Base-by-base conservation (phyloP, 148 eudicot genomes). In the Camellia japonica region DNA sequence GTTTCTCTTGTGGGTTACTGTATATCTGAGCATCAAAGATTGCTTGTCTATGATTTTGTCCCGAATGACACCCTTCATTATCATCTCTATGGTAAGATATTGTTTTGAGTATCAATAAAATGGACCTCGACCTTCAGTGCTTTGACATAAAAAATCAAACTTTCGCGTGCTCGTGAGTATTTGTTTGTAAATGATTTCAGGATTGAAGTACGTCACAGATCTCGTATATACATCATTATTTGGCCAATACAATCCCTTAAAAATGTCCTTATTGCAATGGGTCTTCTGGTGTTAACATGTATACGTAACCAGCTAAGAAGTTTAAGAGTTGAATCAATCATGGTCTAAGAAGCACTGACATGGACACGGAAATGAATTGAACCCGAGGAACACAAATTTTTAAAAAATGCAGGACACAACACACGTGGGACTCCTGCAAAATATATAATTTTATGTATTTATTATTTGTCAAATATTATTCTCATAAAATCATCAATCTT, bases 1-100 rank as follows among this genome's bases (percentile, higher is more conserved):
- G 99, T 96, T 76, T 84, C 97, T 23, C 95, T 96, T 81, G 99
- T 93, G 62, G 99, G 99, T 70, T 96, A 96, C 85, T 96, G 99
- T 86, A 92, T 93, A 59, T 84, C 93, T 38, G 95, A 93, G 65
- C 73, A 87, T 66, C 93, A 96, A 59, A 91, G 93, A 83, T 73
- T 93, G 87, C 94, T 96, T 62, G 99, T 96, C 44, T 96, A 90
- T 87, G 97, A 93, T 79, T 96, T 84, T 87, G 95, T 96, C 68
- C 89, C 99, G 7, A 96, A 96, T 58, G 69, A 90, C 82, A 93
- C 95, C 84, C 95, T 96, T 87, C 84, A 96, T 71, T 70, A 91
- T 85, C 99, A 93, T 87, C 90, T 96, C 60, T 97, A 96, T 79
- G 90, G 99, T 96, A 89, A 89, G 93, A 49, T 52, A 14, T 60